Evolutionary conservation across 140 eudicot genomes (phyloP).

Genomic region (Anethum foeniculum): DNA sequence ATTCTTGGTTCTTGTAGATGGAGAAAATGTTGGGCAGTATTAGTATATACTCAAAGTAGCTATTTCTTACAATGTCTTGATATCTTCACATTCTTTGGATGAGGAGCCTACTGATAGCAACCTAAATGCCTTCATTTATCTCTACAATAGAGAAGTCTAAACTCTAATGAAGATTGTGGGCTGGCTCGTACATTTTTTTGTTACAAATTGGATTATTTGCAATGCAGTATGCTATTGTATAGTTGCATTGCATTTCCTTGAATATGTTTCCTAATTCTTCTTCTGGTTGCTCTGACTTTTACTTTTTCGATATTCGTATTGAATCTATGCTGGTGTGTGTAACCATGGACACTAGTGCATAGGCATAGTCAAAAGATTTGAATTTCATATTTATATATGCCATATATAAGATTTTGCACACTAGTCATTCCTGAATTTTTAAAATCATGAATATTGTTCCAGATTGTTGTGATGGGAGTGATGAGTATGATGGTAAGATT

Average conservation of each 20-base stretch:
- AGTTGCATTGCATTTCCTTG: background rate
- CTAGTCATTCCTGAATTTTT: background rate
- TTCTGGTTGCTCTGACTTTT: background rate
- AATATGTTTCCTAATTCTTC: background rate
- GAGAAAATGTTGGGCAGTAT: background rate
- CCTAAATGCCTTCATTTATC: background rate
- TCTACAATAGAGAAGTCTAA: background rate
- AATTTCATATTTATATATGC: background rate
- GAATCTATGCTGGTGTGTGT: background rate
- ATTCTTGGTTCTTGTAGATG: background rate
- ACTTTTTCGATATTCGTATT: background rate
- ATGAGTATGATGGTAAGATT: conserved; percentile 76
- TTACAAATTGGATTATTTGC: background rate
- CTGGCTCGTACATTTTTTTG: background rate
- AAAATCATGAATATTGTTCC: conserved; percentile 7
- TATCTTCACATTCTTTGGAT: background rate
- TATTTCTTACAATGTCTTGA: background rate
- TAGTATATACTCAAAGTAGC: background rate
- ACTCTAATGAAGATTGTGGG: background rate
- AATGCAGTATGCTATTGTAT: background rate
- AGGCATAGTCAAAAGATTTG: background rate
- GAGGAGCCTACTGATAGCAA: background rate
- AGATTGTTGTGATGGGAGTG: conserved; percentile 99
- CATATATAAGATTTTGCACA: background rate
- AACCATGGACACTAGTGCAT: background rate